Base-by-base conservation (phyloP, 2,329 filamentous ascomycete species). In the Metarhizium guizhouense region DNA sequence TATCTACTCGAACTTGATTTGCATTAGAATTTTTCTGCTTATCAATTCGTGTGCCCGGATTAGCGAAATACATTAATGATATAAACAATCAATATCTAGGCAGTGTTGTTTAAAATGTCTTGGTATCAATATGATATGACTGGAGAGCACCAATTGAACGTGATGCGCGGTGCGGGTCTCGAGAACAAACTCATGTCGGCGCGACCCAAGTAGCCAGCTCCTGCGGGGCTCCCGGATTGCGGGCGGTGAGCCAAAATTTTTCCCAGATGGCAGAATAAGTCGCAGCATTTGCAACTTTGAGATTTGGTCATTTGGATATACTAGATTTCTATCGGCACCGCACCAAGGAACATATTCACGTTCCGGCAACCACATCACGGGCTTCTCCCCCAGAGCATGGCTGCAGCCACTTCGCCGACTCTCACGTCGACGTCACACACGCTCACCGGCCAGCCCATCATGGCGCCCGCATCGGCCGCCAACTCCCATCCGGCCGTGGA, bases 381-480 rank as follows among this genome's bases (percentile, higher is more conserved):
- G 36, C 29, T n/a, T 42, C 11, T 36, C 20, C 43, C 36, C 10
- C 48, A 57, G 63, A 69, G 62, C 63, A 72, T 72, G 70, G 70
- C 70, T 52, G 57, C 62, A 57, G 62, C 67, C 70, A 79, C 76
- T 51, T 78, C 78, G 58, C 85, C 83, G 59, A 83, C 81, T 58
- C 75, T 81, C 64, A 84, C 82, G 56, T 84, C 81, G 42, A 83
- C 82, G 57, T 86, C 83, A 5, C 80, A 86, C 65, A 86, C 83
- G 42, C 74, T 85, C 67, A 83, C 79, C 45, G 74, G 76, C 54
- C 71, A 75, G 45, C 73, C 79, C 51, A 65, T 67, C 54, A 76
- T 76, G 67, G 68, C 69, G 30, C 68, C 71, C 58, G 58, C 72
- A 55, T 66, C 73, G 60, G 51, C 42, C 34, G 66, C 74, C 30